These are phyloP conservation scores for Aspergillus clavatus DNA, from an alignment of 2,329 filamentous ascomycete genomes.

Conservation along the genomic window DNA sequence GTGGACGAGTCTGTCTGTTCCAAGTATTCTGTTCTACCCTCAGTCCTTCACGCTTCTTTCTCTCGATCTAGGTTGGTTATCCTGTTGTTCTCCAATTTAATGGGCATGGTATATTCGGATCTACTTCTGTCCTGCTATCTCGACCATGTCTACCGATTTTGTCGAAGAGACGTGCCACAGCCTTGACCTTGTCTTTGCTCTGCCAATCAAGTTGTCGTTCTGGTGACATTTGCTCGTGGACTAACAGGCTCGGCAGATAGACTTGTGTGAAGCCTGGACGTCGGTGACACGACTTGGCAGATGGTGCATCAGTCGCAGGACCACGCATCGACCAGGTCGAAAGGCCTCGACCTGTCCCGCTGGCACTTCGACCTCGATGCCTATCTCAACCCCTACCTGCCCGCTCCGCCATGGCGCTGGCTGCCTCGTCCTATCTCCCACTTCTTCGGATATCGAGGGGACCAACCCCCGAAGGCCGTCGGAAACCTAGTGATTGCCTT, in stretches of 20 bases:
- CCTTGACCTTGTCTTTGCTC: neutral
- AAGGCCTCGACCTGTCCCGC: constrained; percentile 19
- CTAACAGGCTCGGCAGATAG: neutral
- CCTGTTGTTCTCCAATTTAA: too few relatives aligned
- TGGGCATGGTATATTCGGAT: too few relatives aligned
- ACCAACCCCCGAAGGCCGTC: constrained; percentile 31
- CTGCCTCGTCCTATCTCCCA: constrained; percentile 63
- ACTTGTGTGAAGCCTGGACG: neutral
- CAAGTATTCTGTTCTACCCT: too few relatives aligned
- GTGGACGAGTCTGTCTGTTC: too few relatives aligned
- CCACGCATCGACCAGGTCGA: neutral
- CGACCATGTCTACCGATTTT: too few relatives aligned
- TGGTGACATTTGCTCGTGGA: neutral
- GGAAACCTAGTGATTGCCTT: constrained; percentile 57
- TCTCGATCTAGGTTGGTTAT: too few relatives aligned
- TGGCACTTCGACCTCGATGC: constrained; percentile 69
- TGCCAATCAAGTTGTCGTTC: neutral
- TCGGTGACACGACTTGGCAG: neutral
- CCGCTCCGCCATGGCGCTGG: constrained; percentile 57
- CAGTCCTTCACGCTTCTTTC: too few relatives aligned
- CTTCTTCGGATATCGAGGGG: constrained; percentile 60
- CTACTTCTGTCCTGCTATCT: neutral
- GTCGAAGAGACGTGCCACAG: neutral
- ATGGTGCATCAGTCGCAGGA: constrained; percentile 5
- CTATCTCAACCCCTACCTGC: constrained; percentile 67